phyloP scores from a whole-genome alignment of 2,329 filamentous ascomycete species.

The Fusarium circinatum region DNA sequence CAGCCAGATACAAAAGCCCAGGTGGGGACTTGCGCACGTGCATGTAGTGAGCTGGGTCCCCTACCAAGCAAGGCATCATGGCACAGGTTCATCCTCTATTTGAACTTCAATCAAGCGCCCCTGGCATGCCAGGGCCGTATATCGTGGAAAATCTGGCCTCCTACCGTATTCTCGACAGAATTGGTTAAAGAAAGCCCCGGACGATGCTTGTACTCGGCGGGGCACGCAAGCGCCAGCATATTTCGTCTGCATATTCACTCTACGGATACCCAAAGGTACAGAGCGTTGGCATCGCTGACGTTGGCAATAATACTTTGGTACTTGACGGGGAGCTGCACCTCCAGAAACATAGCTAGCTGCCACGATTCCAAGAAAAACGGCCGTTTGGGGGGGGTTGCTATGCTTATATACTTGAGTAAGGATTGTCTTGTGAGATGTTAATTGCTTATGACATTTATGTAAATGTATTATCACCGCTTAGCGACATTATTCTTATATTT shows the following conservation, averaged over 20 bases:
- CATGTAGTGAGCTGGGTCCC: too few species aligned
- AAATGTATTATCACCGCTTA: background rate
- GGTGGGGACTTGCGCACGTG: background rate
- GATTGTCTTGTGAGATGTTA: background rate
- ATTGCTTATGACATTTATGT: background rate
- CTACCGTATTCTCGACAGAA: background rate
- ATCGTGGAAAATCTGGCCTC: slow-evolving; percentile 2
- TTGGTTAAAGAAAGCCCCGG: background rate
- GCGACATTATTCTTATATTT: slow-evolving; percentile 3
- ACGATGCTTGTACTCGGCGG: background rate
- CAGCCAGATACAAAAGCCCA: background rate
- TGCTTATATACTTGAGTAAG: background rate
- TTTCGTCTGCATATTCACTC: background rate
- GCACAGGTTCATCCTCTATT: background rate
- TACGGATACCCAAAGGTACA: background rate
- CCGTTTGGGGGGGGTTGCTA: background rate
- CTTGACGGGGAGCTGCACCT: slow-evolving; percentile 10
- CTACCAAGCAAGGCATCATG: background rate
- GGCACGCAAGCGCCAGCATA: background rate
- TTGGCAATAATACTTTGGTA: background rate
- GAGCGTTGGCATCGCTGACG: background rate
- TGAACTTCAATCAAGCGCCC: slow-evolving; percentile 5
- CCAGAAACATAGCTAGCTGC: too few species aligned
- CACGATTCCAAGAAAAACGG: background rate
- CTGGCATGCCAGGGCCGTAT: slow-evolving; percentile 5